phyloP scores from a whole-genome alignment of 1,139 yeast genomes.

The Magnusiomyces magnusii region DNA sequence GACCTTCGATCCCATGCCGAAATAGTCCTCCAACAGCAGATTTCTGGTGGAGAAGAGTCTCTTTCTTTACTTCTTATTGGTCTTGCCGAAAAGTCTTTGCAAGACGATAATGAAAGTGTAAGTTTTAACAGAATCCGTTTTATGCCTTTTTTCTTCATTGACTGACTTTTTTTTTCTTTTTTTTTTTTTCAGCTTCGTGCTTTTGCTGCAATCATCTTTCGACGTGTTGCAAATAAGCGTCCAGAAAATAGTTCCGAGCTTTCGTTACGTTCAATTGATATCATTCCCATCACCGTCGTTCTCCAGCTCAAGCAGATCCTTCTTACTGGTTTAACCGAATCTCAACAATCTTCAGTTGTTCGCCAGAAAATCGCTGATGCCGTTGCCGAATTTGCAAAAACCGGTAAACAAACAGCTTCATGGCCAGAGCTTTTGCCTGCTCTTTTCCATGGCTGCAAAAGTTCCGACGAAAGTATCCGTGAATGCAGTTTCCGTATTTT shows the following conservation, averaged over 20 bases:
- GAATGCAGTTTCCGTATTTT: conserved; percentile 90
- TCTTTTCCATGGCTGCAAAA: conserved; percentile 60
- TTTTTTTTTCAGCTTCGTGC: conserved; percentile 35
- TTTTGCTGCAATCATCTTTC: conserved; percentile 78
- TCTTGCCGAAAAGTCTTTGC: conserved; percentile 71
- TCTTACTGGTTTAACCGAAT: conserved; percentile 56
- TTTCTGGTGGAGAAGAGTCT: conserved; percentile 37
- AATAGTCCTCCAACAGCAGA: conserved; percentile 62
- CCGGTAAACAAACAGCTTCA: conserved; percentile 23
- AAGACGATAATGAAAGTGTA: conserved; percentile 47
- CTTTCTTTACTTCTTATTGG: conserved; percentile 67
- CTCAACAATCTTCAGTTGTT: conserved; percentile 59
- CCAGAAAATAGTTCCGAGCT: conserved; percentile 55
- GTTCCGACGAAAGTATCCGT: conserved; percentile 61
- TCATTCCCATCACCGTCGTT: conserved; percentile 51
- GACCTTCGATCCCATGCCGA: conserved; percentile 71
- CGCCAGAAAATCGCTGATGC: conserved; percentile 94
- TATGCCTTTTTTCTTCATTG: not conserved
- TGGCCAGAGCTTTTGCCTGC: conserved; percentile 82
- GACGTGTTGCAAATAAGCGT: conserved; percentile 73
- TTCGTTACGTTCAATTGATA: conserved; percentile 72
- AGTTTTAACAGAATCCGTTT: conserved; percentile 21
- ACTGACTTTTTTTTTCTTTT: not conserved
- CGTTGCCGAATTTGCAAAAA: conserved; percentile 73
- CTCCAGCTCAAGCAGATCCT: conserved; percentile 57